phyloP scores from a whole-genome alignment of 2,329 filamentous ascomycete genomes.

The Fusarium solani-melongenae region DNA sequence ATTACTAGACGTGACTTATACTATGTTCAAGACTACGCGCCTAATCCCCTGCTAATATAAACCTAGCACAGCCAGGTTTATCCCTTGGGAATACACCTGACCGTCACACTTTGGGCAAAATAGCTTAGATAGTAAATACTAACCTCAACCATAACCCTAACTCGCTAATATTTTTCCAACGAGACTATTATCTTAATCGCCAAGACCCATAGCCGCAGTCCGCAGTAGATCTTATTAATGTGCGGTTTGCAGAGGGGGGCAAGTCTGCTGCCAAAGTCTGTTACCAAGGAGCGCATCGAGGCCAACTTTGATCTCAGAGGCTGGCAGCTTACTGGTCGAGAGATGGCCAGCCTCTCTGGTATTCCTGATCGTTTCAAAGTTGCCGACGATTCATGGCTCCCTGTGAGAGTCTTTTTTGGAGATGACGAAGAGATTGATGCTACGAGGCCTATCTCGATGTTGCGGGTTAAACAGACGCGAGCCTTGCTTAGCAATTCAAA shows the following conservation, averaged over 20 bases:
- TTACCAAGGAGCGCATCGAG: background rate
- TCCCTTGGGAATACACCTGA: too few relatives aligned
- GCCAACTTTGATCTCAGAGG: background rate
- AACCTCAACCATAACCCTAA: too few relatives aligned
- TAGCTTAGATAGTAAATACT: too few relatives aligned
- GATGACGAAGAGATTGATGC: background rate
- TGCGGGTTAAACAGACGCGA: too few relatives aligned
- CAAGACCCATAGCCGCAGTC: background rate
- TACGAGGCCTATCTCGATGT: background rate
- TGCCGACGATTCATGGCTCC: background rate
- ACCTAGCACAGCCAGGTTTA: too few relatives aligned
- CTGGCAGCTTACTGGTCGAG: background rate
- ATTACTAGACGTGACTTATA: too few relatives aligned
- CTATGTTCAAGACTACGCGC: too few relatives aligned
- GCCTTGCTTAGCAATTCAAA: too few relatives aligned
- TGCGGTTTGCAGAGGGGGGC: constrained; percentile 5
- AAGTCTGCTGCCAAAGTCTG: background rate
- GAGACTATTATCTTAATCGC: background rate
- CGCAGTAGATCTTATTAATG: constrained; percentile 1
- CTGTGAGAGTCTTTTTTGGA: constrained; percentile 2
- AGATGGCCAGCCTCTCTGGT: background rate
- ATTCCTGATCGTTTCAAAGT: constrained; percentile 4
- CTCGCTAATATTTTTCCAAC: background rate
- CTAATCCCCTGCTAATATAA: too few relatives aligned
- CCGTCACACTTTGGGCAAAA: too few relatives aligned